phyloP scores from a whole-genome alignment of 2,329 filamentous ascomycete genomes.

The Leptographium radiaticola region DNA sequence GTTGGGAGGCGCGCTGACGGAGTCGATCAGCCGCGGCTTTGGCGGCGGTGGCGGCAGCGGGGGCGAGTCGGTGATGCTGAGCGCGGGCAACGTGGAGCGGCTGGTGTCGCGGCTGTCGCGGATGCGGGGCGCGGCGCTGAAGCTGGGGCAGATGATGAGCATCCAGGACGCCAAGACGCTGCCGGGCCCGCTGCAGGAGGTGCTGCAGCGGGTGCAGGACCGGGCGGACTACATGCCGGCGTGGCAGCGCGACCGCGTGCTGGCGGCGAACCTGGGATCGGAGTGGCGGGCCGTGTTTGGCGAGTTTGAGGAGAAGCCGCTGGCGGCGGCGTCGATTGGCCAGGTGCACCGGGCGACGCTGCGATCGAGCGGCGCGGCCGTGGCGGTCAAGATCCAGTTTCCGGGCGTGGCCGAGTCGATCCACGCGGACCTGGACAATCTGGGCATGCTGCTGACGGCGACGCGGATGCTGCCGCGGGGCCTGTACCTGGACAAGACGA shows the following conservation, averaged over 20 bases:
- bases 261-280: constrained; percentile 62
- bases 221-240: constrained; percentile 96
- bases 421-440: constrained; percentile 89
- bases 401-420: constrained; percentile 93
- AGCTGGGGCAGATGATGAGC: constrained; percentile 95
- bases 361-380: constrained; percentile 57
- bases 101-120: constrained; percentile 84
- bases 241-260: constrained; percentile 78
- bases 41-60: constrained; percentile 50
- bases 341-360: constrained; percentile 84
- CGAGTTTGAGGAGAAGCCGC: constrained; percentile 79
- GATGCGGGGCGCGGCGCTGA: constrained; percentile 95
- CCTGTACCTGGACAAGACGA: constrained; percentile 91
- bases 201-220: constrained; percentile 89
- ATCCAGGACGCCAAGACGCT: constrained; percentile 97
- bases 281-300: constrained; percentile 77
- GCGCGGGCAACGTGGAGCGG: constrained; percentile 80
- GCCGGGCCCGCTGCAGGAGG: constrained; percentile 72
- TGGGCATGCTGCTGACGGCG: constrained; percentile 80
- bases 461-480: constrained; percentile 83
- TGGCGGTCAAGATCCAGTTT: constrained; percentile 96
- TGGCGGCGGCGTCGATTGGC: constrained; percentile 92
- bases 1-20: constrained; percentile 82
- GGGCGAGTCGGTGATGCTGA: constrained; percentile 72
- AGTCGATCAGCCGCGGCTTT: constrained; percentile 68